These are phyloP conservation scores for Torrubiella hemipterigena DNA, from an alignment of 2,329 filamentous ascomycete genomes.

Conservation along the genomic window DNA sequence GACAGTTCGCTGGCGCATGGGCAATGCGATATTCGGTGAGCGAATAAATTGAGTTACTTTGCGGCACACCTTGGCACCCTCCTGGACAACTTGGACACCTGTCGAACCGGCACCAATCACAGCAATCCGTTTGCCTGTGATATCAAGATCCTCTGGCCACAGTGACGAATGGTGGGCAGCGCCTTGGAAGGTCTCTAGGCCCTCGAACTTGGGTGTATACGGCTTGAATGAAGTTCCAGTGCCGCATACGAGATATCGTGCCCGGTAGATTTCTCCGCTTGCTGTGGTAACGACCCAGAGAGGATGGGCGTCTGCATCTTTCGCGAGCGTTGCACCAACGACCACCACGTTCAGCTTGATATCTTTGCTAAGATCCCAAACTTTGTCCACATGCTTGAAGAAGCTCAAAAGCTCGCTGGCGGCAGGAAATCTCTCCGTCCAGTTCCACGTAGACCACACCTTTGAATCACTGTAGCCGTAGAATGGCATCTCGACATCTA, in stretches of 20 bases:
- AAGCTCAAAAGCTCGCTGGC: slow-evolving; percentile 36
- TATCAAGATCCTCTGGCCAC: slow-evolving; percentile 40
- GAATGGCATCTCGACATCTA: slow-evolving; percentile 31
- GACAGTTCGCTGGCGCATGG: slow-evolving; percentile 35
- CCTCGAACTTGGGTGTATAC: slow-evolving; percentile 42
- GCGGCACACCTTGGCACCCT: slow-evolving; percentile 34
- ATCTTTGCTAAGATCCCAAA: slow-evolving; percentile 35
- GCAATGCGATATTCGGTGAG: slow-evolving; percentile 47
- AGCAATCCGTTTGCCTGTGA: slow-evolving; percentile 42
- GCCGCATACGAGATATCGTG: slow-evolving; percentile 34
- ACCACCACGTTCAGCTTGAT: slow-evolving; percentile 38
- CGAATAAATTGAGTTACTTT: slow-evolving; percentile 45
- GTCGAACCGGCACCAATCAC: slow-evolving; percentile 48
- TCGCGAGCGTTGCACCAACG: slow-evolving; percentile 31
- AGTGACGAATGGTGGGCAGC: slow-evolving; percentile 41
- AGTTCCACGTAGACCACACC: slow-evolving; percentile 37
- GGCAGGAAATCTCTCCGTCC: slow-evolving; percentile 32
- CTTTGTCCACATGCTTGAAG: slow-evolving; percentile 43
- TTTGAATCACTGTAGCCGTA: slow-evolving; percentile 35
- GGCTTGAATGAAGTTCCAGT: slow-evolving; percentile 40
- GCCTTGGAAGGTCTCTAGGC: slow-evolving; percentile 42
- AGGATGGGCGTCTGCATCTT: slow-evolving; percentile 24
- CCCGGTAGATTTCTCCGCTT: slow-evolving; percentile 30
- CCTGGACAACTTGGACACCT: slow-evolving; percentile 47
- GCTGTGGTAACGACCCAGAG: slow-evolving; percentile 32